Evolutionary conservation across 2,329 filamentous ascomycete species (phyloP), one percentile per base, ranked within the genome.

Genomic region (Fusarium vanettenii): DNA sequence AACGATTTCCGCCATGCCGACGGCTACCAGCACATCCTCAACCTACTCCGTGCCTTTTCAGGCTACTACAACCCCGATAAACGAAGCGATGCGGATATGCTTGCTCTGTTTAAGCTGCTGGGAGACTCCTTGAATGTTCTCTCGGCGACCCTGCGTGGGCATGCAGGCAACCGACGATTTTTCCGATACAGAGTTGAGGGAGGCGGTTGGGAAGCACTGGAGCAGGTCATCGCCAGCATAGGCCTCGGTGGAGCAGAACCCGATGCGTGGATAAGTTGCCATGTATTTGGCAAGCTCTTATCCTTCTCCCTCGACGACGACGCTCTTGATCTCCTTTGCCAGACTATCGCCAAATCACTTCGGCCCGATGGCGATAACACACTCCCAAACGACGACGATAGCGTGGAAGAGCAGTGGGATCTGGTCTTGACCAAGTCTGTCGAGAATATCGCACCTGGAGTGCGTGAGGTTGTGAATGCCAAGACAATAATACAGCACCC

Each of bases 161-260:
- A 98, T 82, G 88, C 92, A 56, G 96, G 95, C 22, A 99, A 98
- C 83, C 90, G 92, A 79, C 91, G 94, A 76, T 98, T 96, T 85
- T 98, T 98, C 81, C 90, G 91, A 68, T 92, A 91, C 75, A 89
- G 91, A 75, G 91, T 97, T 33, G 90, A 94, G 68, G 92, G 90
- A 25, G 93, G 92, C 66, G 95, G 96, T 5, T 97, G 95, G 92
- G 88, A 91, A 73, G 90, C 91, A 9, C 82, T 98, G 64, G 92
- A 97, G 79, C 90, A 94, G 79, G 90, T 90, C 7, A 89, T 95
- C 84, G 90, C 89, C 71, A 91, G 90, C 81, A 91, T 92, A 81
- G 90, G 93, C 37, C 84, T 91, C 63, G 87, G 92, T 64, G 89
- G 89, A 73, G 88, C 88, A 66, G 91, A 94, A 73, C 87, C 91